These are phyloP conservation scores for Glarea lozoyensis DNA, from an alignment of 495 filamentous ascomycete species.

Conservation along the genomic window DNA sequence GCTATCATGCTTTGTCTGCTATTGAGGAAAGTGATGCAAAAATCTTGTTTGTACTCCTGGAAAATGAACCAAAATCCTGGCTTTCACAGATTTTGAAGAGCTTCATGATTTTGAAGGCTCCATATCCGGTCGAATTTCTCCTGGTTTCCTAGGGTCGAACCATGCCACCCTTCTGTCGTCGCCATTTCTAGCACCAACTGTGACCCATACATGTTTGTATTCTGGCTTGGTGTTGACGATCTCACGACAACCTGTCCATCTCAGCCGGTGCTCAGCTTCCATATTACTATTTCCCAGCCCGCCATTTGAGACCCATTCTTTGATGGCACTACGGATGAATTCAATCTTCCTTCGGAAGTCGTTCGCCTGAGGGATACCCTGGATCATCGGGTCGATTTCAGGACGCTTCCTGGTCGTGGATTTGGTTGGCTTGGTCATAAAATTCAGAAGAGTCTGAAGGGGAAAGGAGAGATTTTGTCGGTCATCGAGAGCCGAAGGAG, in stretches of 20 bases:
- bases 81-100: no score
- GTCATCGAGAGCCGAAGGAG: slow-evolving; percentile 55
- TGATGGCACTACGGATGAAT: slow-evolving; percentile 61
- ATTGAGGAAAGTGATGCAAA: background rate
- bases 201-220: slow-evolving; percentile 74
- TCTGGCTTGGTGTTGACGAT: slow-evolving; percentile 46
- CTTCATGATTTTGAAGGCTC: slow-evolving; percentile 18
- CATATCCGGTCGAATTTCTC: slow-evolving; percentile 37
- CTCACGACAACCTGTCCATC: slow-evolving; percentile 63
- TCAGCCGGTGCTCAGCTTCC: slow-evolving; percentile 39
- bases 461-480: slow-evolving; percentile 51
- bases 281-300: slow-evolving; percentile 56
- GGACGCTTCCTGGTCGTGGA: slow-evolving; percentile 30
- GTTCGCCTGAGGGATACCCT: slow-evolving; percentile 62
- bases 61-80: background rate
- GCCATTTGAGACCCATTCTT: slow-evolving; percentile 63
- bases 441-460: slow-evolving; percentile 49
- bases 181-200: slow-evolving; percentile 66
- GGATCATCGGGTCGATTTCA: slow-evolving; percentile 49
- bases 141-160: slow-evolving; percentile 41
- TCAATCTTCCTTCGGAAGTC: slow-evolving; percentile 69
- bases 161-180: slow-evolving; percentile 47
- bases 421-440: slow-evolving; percentile 34
- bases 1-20: no score
- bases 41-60: background rate